These are phyloP conservation scores for Candida tammaniensis DNA, from an alignment of 805 yeast species.

Conservation along the genomic window DNA sequence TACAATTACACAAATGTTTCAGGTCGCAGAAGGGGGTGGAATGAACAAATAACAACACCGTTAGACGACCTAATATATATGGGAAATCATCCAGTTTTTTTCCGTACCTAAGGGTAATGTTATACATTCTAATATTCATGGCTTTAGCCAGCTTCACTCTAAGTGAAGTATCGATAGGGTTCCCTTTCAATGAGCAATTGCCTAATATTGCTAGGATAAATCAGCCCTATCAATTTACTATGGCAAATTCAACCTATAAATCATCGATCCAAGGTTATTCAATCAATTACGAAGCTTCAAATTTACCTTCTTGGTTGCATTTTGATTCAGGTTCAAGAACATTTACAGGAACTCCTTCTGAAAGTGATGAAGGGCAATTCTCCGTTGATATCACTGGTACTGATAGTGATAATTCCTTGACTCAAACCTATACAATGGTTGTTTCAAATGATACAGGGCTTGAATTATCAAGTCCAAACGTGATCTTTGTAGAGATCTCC, in stretches of 20 bases:
- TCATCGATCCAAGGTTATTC: constrained; percentile 35
- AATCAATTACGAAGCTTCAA: constrained; percentile 53
- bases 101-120: too few species aligned
- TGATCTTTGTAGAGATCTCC: constrained; percentile 52
- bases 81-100: too few species aligned
- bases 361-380: constrained; percentile 39
- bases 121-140: constrained; percentile 1
- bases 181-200: constrained; percentile 78
- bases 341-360: constrained; percentile 65
- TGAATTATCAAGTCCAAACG: constrained; percentile 37
- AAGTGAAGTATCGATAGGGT: constrained; percentile 40
- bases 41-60: too few species aligned
- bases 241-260: constrained; percentile 68
- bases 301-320: constrained; percentile 74
- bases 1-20: too few species aligned
- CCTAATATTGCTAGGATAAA: constrained; percentile 84
- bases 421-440: constrained; percentile 54
- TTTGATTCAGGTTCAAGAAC: constrained; percentile 63
- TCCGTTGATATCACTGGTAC: constrained; percentile 58
- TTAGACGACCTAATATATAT: too few species aligned
- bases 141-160: background rate
- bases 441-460: constrained; percentile 62
- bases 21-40: too few species aligned
- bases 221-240: constrained; percentile 57
- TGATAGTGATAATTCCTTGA: constrained; percentile 53